Evolutionary conservation across 2,329 filamentous ascomycete species (phyloP).

Genomic region (Tetracladium maxilliforme): DNA sequence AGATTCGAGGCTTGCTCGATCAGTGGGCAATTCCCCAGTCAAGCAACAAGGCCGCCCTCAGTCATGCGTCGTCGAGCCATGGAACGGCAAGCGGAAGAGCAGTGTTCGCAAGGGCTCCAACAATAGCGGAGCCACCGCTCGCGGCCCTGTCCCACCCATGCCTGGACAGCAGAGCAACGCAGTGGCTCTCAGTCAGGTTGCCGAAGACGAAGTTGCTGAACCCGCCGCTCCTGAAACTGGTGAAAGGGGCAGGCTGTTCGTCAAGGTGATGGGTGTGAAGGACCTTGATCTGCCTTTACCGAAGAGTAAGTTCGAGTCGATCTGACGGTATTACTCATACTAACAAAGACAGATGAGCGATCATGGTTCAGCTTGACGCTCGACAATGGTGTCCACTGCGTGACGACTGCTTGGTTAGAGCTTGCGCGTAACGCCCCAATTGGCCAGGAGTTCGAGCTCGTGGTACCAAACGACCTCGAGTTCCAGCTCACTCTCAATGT

Average conservation of each 20-base stretch:
- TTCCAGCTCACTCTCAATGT: constrained; percentile 96
- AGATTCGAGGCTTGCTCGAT: constrained; percentile 36
- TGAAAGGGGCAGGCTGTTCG: constrained; percentile 83
- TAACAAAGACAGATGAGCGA: constrained; percentile 52
- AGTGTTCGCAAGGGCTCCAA: constrained; percentile 44
- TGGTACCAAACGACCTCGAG: constrained; percentile 94
- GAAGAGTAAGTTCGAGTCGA: constrained; percentile 50
- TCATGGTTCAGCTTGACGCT: constrained; percentile 92
- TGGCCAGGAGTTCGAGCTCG: constrained; percentile 94
- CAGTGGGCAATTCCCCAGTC: constrained; percentile 52
- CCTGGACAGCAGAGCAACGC: constrained; percentile 80
- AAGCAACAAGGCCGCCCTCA: constrained; percentile 73
- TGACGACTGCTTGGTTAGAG: constrained; percentile 92
- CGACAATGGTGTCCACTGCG: constrained; percentile 96
- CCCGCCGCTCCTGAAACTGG: constrained; percentile 57
- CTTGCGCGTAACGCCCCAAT: constrained; percentile 85
- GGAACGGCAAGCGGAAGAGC: constrained; percentile 71
- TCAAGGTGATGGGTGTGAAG: constrained; percentile 98
- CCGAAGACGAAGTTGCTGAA: constrained; percentile 54
- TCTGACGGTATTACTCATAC: constrained; percentile 2
- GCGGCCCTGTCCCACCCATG: constrained; percentile 61
- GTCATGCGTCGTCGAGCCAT: constrained; percentile 93
- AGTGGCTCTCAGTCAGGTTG: constrained; percentile 45
- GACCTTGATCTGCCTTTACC: constrained; percentile 86
- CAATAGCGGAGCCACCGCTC: constrained; percentile 18